These are phyloP conservation scores for Cystobasidium sp. DNA, from an alignment of 1,284 basidiomycete genomes.

Conservation along the genomic window DNA sequence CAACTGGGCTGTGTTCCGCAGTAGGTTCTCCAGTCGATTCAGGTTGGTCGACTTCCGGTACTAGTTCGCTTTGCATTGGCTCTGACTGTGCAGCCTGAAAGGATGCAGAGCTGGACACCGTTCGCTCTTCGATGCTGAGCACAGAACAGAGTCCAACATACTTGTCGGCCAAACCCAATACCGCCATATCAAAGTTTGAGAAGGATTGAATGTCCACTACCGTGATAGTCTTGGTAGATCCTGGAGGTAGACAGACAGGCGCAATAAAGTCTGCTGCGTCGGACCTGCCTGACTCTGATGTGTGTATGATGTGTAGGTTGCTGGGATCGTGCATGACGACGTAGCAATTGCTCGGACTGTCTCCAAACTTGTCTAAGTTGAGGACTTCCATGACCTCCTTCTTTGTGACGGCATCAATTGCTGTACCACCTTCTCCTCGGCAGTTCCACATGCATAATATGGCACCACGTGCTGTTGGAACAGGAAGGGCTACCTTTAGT, in stretches of 20 bases:
- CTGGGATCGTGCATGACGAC: constrained; percentile 4
- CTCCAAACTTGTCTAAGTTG: background rate
- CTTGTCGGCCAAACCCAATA: constrained; percentile 50
- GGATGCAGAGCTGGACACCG: background rate
- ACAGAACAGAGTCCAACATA: constrained; percentile 47
- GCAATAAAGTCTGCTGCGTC: background rate
- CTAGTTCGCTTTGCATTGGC: background rate
- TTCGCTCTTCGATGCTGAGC: background rate
- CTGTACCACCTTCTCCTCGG: background rate
- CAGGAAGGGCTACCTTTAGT: constrained; percentile 43
- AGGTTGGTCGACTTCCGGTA: background rate
- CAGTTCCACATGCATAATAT: constrained; percentile 49
- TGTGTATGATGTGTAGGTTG: background rate
- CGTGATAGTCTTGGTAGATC: background rate
- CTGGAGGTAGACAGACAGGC: constrained; percentile 14
- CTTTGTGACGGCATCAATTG: background rate
- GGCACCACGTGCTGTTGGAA: constrained; percentile 34
- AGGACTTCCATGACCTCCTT: constrained; percentile 1
- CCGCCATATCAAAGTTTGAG: constrained; percentile 42
- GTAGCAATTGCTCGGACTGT: background rate
- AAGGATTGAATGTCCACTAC: background rate
- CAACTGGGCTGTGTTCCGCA: background rate
- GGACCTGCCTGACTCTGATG: background rate
- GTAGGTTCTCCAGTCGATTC: background rate
- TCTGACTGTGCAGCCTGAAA: too few species aligned